phyloP scores from a whole-genome alignment of 106 monocot species.

The Triglochin maritima region DNA sequence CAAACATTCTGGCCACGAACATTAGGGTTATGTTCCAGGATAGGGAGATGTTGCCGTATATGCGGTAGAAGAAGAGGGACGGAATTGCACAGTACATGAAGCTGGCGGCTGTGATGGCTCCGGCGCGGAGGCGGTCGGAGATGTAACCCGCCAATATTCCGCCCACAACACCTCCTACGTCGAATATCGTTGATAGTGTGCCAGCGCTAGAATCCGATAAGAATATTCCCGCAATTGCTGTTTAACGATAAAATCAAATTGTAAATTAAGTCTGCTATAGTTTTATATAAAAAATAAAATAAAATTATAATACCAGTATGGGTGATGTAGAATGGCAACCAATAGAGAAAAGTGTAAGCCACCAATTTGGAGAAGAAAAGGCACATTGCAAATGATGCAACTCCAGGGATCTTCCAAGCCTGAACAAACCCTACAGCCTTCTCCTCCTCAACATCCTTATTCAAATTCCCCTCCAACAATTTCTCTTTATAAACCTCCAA shows the following conservation, averaged over 20 bases:
- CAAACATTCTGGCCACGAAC: slow-evolving; percentile 37
- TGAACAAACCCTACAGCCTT: slow-evolving; percentile 16
- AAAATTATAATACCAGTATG: slow-evolving; percentile 22
- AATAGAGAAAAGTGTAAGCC: slow-evolving; percentile 22
- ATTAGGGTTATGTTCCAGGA: slow-evolving; percentile 23
- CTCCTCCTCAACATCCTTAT: slow-evolving; percentile 2
- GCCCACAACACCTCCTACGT: slow-evolving; percentile 39
- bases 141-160: slow-evolving; percentile 40
- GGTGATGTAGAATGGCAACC: slow-evolving; percentile 24
- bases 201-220: slow-evolving; percentile 35
- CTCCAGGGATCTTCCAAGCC: slow-evolving; percentile 20
- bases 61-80: slow-evolving; percentile 23
- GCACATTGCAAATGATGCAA: slow-evolving; percentile 18
- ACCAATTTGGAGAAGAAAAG: slow-evolving; percentile 25
- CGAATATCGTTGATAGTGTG: slow-evolving; percentile 38
- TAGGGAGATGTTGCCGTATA: slow-evolving; percentile 21
- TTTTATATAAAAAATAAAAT: too few species aligned
- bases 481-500: slow-evolving; percentile 17
- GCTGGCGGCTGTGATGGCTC: slow-evolving; percentile 33
- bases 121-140: slow-evolving; percentile 31
- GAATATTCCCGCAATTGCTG: slow-evolving; percentile 37
- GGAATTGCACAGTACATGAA: slow-evolving; percentile 39
- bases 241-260: background rate
- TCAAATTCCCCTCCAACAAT: slow-evolving; percentile 19
- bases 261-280: too few species aligned